phyloP scores from a whole-genome alignment of 495 filamentous ascomycete genomes.

The Hyaloscypha hepaticicola region DNA sequence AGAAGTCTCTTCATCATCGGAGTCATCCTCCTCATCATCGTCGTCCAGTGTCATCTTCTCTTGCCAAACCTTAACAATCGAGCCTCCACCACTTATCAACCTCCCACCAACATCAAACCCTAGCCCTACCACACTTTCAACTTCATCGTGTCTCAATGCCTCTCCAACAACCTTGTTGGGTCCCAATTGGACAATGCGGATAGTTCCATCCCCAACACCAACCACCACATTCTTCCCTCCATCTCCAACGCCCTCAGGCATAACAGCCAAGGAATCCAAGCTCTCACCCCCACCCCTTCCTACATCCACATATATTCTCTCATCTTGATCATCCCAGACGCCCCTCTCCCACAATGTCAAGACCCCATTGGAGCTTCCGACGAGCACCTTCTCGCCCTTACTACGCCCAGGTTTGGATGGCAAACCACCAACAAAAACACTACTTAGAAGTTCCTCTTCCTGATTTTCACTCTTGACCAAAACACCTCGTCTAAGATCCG shows the following conservation, averaged over 20 bases:
- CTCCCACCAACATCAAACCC: slow-evolving; percentile 80
- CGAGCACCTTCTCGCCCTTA: slow-evolving; percentile 72
- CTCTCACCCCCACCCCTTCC: slow-evolving; percentile 59
- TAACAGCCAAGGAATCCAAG: slow-evolving; percentile 65
- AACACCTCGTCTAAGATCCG: slow-evolving; percentile 80
- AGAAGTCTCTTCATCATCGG: slow-evolving; percentile 34
- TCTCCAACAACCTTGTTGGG: slow-evolving; percentile 58
- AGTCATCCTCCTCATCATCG: slow-evolving; percentile 35
- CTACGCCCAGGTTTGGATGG: slow-evolving; percentile 57
- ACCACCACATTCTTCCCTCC: slow-evolving; percentile 68
- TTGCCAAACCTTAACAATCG: slow-evolving; percentile 82
- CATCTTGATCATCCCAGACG: slow-evolving; percentile 91
- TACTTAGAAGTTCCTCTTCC: slow-evolving; percentile 86
- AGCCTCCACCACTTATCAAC: slow-evolving; percentile 83
- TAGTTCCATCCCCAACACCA: slow-evolving; percentile 70
- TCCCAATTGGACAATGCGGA: slow-evolving; percentile 49
- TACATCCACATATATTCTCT: slow-evolving; percentile 71
- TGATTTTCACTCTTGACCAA: slow-evolving; percentile 87
- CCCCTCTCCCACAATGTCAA: slow-evolving; percentile 92
- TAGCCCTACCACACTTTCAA: slow-evolving; percentile 75
- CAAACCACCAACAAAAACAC: slow-evolving; percentile 68
- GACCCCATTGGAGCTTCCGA: slow-evolving; percentile 77
- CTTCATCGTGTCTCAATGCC: slow-evolving; percentile 70
- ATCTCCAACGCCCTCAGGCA: slow-evolving; percentile 64
- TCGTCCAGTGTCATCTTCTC: slow-evolving; percentile 46